Evolutionary conservation across 805 yeast genomes (phyloP), one percentile per base, ranked within the genome.

Genomic region (Ascoidea rubescens): DNA sequence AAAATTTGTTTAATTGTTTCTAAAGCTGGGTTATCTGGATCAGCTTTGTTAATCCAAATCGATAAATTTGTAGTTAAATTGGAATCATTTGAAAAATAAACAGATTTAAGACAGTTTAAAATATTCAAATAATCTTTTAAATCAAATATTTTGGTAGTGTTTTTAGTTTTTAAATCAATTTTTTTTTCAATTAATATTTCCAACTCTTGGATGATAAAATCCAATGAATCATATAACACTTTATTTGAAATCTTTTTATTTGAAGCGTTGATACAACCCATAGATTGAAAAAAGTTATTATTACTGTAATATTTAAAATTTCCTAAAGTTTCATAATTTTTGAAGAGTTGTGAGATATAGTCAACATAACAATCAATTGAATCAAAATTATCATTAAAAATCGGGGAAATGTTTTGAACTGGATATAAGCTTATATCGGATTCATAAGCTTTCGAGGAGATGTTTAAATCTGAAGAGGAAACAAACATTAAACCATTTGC

Each of bases 21-120:
- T 17, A 70, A 69, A 53, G 74, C 78, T 1, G 90, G 90, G 57
- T 50, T 50, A 32, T 78, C 77, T 5, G 82, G 80, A 61, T 84
- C 87, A 33, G 82, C 80, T 52, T 78, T 71, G 60, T 85, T 85
- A 31, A 82, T 70, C 93, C 93, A 85, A 49, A 71, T 73, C 14
- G 73, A 64, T 43, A 80, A 64, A 45, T 71, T 60, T 49, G 69
- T 68, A 33, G 80, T 73, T 56, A 70, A 69, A 50, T 63, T 67
- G 53, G 71, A 67, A 10, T 65, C 61, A 16, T 71, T 68, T 1
- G 70, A 59, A 57, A 79, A 80, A 58, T 71, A 69, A 44, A 77
- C 62, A 0, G 86, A 77, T 50, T 73, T 73, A 31, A 84, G 60
- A 57, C 88, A 76, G 54, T 79, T 80, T 48, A 84, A 60, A 5